Conservation (phyloP, 495 filamentous ascomycete genomes). For the Hyphodiscus hymeniophilus region DNA sequence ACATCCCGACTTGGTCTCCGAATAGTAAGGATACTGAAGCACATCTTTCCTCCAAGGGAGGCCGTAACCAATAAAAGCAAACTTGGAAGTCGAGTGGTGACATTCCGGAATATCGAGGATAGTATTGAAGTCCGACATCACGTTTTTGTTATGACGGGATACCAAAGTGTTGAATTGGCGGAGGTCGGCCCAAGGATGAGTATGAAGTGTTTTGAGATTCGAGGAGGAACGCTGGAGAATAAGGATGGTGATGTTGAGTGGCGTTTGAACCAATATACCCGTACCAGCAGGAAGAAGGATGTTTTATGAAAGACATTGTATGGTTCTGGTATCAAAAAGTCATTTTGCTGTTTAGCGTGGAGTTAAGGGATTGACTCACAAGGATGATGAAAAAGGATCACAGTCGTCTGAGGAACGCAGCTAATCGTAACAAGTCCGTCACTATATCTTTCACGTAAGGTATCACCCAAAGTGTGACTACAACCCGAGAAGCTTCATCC, state of each 20-base stretch:
- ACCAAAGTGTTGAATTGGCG: slow-evolving; percentile 81
- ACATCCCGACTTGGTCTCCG: slow-evolving; percentile 71
- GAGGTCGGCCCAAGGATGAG: slow-evolving; percentile 96
- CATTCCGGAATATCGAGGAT: slow-evolving; percentile 92
- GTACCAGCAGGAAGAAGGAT: slow-evolving; percentile 86
- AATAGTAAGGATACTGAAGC: slow-evolving; percentile 85
- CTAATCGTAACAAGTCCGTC: slow-evolving; percentile 3
- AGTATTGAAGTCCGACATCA: slow-evolving; percentile 81
- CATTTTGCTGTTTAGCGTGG: slow-evolving; percentile 20
- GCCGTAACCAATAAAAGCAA: slow-evolving; percentile 52
- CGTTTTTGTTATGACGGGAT: slow-evolving; percentile 76
- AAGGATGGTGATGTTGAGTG: slow-evolving; percentile 96
- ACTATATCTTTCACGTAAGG: slow-evolving; percentile 5
- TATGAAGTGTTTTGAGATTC: slow-evolving; percentile 91
- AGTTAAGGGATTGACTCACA: slow-evolving; percentile 19
- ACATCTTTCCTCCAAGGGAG: slow-evolving; percentile 89
- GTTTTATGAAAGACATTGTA: slow-evolving; percentile 52
- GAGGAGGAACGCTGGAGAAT: slow-evolving; percentile 87
- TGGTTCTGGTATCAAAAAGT: slow-evolving; percentile 1
- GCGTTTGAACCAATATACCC: slow-evolving; percentile 89
- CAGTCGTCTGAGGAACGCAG: slow-evolving; percentile 11
- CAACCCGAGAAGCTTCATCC: slow-evolving; percentile 5
- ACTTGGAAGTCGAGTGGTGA: slow-evolving; percentile 82
- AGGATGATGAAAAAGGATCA: slow-evolving; percentile 8
- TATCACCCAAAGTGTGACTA: slow-evolving; percentile 1